A percentile compares a stretch with the other conserved stretches of the same genome.
phyloP scores from a whole-genome alignment of 495 filamentous ascomycete species.

The Hypoxylon cercidicola region DNA sequence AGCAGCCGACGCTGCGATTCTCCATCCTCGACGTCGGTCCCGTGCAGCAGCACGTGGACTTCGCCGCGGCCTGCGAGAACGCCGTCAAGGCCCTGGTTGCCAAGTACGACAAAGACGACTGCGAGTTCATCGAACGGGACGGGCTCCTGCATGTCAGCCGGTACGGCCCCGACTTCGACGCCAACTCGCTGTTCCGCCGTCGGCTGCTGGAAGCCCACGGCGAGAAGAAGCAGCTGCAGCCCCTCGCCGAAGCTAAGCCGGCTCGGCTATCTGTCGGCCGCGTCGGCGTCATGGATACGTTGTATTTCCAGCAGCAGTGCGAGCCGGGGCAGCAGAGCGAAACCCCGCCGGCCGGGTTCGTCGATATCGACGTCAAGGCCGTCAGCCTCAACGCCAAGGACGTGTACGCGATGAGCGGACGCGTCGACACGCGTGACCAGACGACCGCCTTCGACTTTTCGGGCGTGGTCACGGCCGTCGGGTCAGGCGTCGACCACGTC shows the following conservation, averaged over 20 bases:
- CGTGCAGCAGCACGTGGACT: neutral
- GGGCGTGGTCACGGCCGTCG: constrained; percentile 23
- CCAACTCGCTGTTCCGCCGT: constrained; percentile 41
- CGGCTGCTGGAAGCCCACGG: neutral
- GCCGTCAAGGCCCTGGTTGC: constrained; percentile 1
- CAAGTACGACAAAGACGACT: constrained; percentile 22
- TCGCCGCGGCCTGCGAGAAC: neutral
- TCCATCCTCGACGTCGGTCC: constrained; percentile 29
- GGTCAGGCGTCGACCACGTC: constrained; percentile 4
- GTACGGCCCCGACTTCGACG: constrained; percentile 33
- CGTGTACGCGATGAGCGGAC: constrained; percentile 29
- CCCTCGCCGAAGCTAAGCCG: constrained; percentile 22
- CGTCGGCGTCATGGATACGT: constrained; percentile 15
- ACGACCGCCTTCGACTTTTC: constrained; percentile 22
- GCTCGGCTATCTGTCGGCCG: constrained; percentile 26
- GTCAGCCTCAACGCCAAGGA: constrained; percentile 54
- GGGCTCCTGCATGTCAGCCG: constrained; percentile 44
- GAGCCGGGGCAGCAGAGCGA: neutral
- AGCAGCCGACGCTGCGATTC: constrained; percentile 52
- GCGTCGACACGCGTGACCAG: constrained; percentile 10
- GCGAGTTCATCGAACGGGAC: constrained; percentile 34
- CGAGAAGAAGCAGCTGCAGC: neutral
- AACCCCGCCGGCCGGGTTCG: constrained; percentile 23
- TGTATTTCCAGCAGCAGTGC: constrained; percentile 19
- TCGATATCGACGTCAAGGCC: constrained; percentile 52